Evolutionary conservation across 257 asterid species (phyloP), one percentile per base, ranked within the genome.

Genomic region (Ilex aquifolium): DNA sequence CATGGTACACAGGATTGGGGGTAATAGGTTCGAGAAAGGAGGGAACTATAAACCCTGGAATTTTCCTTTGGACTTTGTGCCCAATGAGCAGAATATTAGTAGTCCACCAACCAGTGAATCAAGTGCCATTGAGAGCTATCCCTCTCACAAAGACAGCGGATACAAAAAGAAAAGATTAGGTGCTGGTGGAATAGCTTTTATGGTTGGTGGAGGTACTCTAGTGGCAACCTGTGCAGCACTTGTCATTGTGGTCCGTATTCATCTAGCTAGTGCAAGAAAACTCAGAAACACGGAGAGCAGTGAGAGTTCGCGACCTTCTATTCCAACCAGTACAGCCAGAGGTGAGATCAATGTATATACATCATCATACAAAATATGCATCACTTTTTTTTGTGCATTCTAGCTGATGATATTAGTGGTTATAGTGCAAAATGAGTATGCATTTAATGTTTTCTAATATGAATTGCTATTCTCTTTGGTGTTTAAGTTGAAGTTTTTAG

Each of bases 1-100:
- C 10, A 58, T 3, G 13, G 50, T 66, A 15, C 56, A 57, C 77
- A 92, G 99, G 91, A 62, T 92, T n/a, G 88, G 85, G 2, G 99
- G 97, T 49, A 92, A 89, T 69, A 72, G 63, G 29, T 92, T 92
- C 59, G 79, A 74, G 42, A 78, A 42, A 61, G 87, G 71, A 66
- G 73, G 72, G 52, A 79, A 87, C 81, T 83, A 79, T 70, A 82
- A 85, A 11, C 94, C 96, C 50, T 89, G 99, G 99, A 74, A 63
- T 21, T 87, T 85, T 71, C 97, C 95, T 60, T 56, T 65, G 2
- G 95, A 84, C 44, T 11, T 55, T 53, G 57, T 75, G 42, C 95
- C 96, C 13, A 39, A 65, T 31, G 80, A 67, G 72, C 74, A 71
- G 73, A 85, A 82, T 77, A 71, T 82, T 60, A 73, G 73, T 79